Evolutionary conservation across 1,284 basidiomycete species (phyloP), one percentile per base, ranked within the genome.

Genomic region (Rhodotorula sp.): DNA sequence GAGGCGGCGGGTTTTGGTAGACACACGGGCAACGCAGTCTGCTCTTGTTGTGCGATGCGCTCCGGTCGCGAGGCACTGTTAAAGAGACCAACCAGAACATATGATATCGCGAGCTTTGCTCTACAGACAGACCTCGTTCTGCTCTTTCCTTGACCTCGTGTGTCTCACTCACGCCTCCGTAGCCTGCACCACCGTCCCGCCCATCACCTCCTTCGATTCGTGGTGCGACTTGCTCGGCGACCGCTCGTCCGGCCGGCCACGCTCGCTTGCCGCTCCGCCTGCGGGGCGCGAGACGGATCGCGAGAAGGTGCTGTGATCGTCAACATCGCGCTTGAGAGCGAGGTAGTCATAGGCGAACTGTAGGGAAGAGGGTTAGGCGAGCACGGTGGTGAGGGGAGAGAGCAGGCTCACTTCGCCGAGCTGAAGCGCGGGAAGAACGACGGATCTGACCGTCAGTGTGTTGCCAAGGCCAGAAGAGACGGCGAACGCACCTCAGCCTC

Each of bases 401-500:
- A 15, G 27, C 36, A n/a, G 22, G 9, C 34, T 34, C 7, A 55
- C 32, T 17, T 55, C 53, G 50, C 50, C 50, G 50, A 51, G 12
- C 50, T 51, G 50, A 15, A n/a, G 50, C 6, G 12, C 21, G 25
- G 50, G 50, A 51, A 29, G n/a, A n/a, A 27, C 9, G 39, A 39
- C 7, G 39, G 39, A 15, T 39, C 9, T 7, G 27, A 51, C 8
- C 27, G 50, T 51, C 50, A 51, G 27, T 12, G 13, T 27, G 27
- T 51, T 27, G 25, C 25, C 39, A 10, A 12, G 36, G 21, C 12
- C 36, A 39, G 51, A 34, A 17, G 29, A 6, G 7, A 9, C 54
- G 32, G 32, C 29, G 53, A n/a, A n/a, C 54, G 97, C 95, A 96
- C 89, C 84, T 94, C 91, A 13, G 89, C 87, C 80, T 97, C 92